Percentiles rank a stretch among this genome's conserved stretches.
Evolutionary conservation across 768 basidiomycete genomes (phyloP).

Genomic region (Rhodotorula graminis): DNA sequence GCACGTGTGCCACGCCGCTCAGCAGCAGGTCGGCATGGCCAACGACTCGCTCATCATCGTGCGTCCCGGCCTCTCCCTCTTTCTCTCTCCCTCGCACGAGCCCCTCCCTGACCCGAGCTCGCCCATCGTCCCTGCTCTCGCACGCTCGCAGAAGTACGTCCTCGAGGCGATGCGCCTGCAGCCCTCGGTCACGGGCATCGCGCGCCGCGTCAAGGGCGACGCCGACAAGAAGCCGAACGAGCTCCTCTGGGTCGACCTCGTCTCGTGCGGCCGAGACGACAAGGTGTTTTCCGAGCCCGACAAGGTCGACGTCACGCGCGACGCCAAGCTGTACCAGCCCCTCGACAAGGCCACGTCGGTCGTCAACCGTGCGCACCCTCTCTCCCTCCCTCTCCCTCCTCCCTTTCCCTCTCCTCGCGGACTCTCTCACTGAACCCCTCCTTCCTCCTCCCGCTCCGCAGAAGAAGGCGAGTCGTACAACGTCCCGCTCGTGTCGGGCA

Average conservation of each 20-base stretch:
- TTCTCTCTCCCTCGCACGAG: background rate
- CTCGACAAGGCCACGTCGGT: background rate
- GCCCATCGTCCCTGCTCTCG: no score
- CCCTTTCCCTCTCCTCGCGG: background rate
- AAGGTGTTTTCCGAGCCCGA: background rate
- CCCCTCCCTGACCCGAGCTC: no score
- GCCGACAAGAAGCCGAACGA: background rate
- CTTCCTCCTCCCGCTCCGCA: background rate
- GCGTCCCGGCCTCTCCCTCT: background rate
- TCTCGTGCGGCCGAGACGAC: slow-evolving; percentile 7
- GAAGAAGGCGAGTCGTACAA: slow-evolving; percentile 13
- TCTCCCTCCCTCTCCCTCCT: background rate
- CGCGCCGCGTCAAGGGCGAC: slow-evolving; percentile 10
- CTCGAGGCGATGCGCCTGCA: slow-evolving; percentile 22
- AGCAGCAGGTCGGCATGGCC: background rate
- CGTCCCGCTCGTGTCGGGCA: background rate
- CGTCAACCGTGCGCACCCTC: slow-evolving; percentile 2
- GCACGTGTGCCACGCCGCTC: background rate
- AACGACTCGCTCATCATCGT: slow-evolving; percentile 14
- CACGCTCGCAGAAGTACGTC: slow-evolving; percentile 8
- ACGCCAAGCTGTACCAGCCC: slow-evolving; percentile 4
- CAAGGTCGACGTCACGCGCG: slow-evolving; percentile 1
- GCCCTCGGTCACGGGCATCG: slow-evolving; percentile 17
- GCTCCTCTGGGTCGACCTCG: slow-evolving; percentile 12
- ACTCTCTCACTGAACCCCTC: no score